These are phyloP conservation scores for Fusarium pseudoanthophilum DNA, from an alignment of 2,329 filamentous ascomycete species.

Conservation along the genomic window DNA sequence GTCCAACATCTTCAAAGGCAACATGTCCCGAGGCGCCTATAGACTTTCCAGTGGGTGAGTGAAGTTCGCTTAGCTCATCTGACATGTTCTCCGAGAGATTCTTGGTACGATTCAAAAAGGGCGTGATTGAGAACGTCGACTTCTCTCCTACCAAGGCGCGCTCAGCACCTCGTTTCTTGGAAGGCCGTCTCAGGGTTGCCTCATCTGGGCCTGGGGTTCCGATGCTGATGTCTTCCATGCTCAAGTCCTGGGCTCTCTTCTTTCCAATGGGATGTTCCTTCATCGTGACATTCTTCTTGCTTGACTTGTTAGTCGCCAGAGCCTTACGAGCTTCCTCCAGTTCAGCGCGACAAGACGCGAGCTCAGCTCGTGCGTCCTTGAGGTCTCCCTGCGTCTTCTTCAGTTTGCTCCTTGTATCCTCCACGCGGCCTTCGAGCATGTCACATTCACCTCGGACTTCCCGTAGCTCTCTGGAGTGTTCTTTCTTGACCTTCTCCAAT, in stretches of 20 bases:
- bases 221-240: slow-evolving; percentile 58
- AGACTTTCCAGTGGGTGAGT: slow-evolving; percentile 37
- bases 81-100: slow-evolving; percentile 52
- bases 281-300: slow-evolving; percentile 35
- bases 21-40: slow-evolving; percentile 41
- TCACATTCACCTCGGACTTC: slow-evolving; percentile 72
- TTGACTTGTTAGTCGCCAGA: slow-evolving; percentile 31
- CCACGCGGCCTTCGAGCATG: slow-evolving; percentile 74
- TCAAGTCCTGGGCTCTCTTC: slow-evolving; percentile 58
- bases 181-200: slow-evolving; percentile 53
- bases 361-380: slow-evolving; percentile 65
- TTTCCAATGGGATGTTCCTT: slow-evolving; percentile 56
- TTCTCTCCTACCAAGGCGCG: slow-evolving; percentile 76
- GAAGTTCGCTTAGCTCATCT: slow-evolving; percentile 49
- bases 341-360: slow-evolving; percentile 54
- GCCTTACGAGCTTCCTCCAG: slow-evolving; percentile 48
- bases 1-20: slow-evolving; percentile 49
- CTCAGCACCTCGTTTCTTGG: slow-evolving; percentile 68
- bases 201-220: slow-evolving; percentile 59
- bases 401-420: slow-evolving; percentile 70
- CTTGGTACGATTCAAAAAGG: slow-evolving; percentile 84
- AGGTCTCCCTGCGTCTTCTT: slow-evolving; percentile 77
- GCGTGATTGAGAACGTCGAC: slow-evolving; percentile 92
- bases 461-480: slow-evolving; percentile 63
- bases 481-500: slow-evolving; percentile 57